phyloP scores from a whole-genome alignment of 148 eudicot genomes.

The Spergularia marina region DNA sequence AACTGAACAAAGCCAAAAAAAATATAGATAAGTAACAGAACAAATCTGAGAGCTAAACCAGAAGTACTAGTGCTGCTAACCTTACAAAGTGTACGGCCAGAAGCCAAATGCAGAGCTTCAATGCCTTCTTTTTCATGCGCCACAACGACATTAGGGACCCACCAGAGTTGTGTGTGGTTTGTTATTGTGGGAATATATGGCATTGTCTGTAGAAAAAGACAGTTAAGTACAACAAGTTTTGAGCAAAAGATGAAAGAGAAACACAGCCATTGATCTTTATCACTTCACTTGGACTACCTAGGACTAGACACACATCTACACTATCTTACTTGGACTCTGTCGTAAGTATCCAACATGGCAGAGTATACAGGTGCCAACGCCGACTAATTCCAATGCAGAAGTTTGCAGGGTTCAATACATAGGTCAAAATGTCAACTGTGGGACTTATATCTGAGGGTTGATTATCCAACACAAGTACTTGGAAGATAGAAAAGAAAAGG shows the following conservation, averaged over 20 bases:
- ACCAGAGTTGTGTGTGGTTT: slow-evolving; percentile 92
- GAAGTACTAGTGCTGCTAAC: slow-evolving; percentile 31
- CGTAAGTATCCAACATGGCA: neutral
- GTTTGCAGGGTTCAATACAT: too few species aligned
- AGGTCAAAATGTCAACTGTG: too few species aligned
- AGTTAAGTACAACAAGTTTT: too few species aligned
- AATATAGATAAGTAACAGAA: neutral
- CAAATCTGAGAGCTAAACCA: neutral
- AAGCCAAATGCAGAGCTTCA: slow-evolving; percentile 92
- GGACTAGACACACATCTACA: neutral
- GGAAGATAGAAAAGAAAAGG: neutral
- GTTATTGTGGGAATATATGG: slow-evolving; percentile 89
- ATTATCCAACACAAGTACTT: neutral
- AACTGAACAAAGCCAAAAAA: neutral
- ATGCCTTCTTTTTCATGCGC: slow-evolving; percentile 97
- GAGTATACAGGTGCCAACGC: neutral
- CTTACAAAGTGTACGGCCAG: slow-evolving; percentile 97
- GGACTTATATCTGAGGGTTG: neutral
- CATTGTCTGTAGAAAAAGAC: slow-evolving; percentile 38
- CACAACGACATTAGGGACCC: slow-evolving; percentile 99
- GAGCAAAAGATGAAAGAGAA: neutral
- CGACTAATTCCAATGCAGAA: too few species aligned
- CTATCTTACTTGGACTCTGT: neutral
- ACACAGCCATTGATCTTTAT: neutral
- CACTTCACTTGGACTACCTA: neutral